These are phyloP conservation scores for Termitomyces titanicus DNA, from an alignment of 768 basidiomycete genomes.

Conservation along the genomic window DNA sequence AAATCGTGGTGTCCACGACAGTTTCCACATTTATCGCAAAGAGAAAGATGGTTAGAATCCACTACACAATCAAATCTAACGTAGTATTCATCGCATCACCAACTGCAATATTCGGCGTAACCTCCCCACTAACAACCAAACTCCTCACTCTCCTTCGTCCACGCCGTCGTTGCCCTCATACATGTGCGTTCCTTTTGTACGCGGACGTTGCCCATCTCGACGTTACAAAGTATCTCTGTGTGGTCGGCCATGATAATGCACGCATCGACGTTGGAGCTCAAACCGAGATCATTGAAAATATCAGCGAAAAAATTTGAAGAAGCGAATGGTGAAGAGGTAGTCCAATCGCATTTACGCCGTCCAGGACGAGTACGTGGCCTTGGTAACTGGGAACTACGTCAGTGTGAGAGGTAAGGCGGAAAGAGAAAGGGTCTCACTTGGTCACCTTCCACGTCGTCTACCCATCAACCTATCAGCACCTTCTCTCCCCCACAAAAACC, in stretches of 20 bases:
- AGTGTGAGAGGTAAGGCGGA: not conserved
- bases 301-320: constrained; percentile 89
- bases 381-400: constrained; percentile 63
- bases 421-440: not conserved
- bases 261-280: constrained; percentile 97
- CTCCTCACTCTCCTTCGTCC: constrained; percentile 79
- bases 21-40: not conserved
- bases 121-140: constrained; percentile 69
- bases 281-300: constrained; percentile 99
- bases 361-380: constrained; percentile 92
- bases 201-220: constrained; percentile 86
- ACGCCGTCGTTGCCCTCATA: constrained; percentile 80
- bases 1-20: too few species aligned
- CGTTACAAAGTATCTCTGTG: constrained; percentile 93
- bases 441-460: too few species aligned
- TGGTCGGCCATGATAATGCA: constrained; percentile 85
- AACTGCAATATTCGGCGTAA: constrained; percentile 43
- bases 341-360: constrained; percentile 93
- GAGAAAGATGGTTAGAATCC: not conserved
- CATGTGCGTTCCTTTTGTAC: constrained; percentile 71
- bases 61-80: constrained; percentile 23
- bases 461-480: too few species aligned
- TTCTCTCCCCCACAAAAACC: too few species aligned
- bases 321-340: constrained; percentile 94
- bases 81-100: constrained; percentile 83